A percentile compares a stretch with the other conserved stretches of the same genome.
phyloP scores from a whole-genome alignment of 768 basidiomycete genomes.

The Suillus subalutaceus region DNA sequence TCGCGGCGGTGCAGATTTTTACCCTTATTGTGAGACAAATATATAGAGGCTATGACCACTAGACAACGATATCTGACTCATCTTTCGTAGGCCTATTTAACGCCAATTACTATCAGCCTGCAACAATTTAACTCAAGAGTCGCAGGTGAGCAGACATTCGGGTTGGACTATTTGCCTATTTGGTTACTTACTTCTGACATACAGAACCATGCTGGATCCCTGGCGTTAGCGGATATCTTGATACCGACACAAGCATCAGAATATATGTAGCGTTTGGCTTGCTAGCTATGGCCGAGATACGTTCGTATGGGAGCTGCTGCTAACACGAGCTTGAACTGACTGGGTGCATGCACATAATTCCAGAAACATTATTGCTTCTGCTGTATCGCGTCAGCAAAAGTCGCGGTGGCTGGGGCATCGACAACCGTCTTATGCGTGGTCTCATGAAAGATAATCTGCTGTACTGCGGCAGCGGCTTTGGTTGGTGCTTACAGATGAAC shows the following conservation, averaged over 20 bases:
- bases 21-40: background rate
- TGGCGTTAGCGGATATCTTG: background rate
- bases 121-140: background rate
- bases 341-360: background rate
- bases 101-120: background rate
- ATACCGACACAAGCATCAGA: background rate
- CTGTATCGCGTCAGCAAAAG: background rate
- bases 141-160: background rate
- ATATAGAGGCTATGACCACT: background rate
- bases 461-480: background rate
- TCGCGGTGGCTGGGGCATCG: background rate
- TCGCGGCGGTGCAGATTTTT: background rate
- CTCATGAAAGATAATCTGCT: background rate
- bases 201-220: background rate
- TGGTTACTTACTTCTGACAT: background rate
- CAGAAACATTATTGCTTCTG: constrained; percentile 1
- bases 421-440: background rate
- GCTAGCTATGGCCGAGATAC: background rate
- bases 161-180: background rate
- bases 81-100: background rate
- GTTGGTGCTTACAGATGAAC: background rate
- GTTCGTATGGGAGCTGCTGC: background rate
- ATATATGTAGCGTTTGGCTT: background rate
- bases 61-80: background rate
- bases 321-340: background rate